A percentile compares a stretch with the other conserved stretches of the same genome.
These are phyloP conservation scores for Mycena latifolia DNA, from an alignment of 768 basidiomycete genomes.

Conservation along the genomic window DNA sequence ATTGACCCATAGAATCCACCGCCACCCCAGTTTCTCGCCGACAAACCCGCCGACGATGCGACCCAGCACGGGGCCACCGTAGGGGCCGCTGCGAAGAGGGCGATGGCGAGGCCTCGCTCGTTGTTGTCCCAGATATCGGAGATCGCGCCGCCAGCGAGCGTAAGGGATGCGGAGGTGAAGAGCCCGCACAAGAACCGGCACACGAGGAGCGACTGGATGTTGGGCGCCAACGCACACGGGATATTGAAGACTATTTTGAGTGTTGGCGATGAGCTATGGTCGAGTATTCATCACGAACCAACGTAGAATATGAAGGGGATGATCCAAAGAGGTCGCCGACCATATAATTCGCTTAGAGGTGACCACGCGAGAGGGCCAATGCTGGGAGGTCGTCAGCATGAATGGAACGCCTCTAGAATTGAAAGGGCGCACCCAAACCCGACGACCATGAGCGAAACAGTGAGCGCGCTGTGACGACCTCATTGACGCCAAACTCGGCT, in stretches of 20 bases:
- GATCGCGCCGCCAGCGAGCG: slow-evolving; percentile 53
- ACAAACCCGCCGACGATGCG: slow-evolving; percentile 64
- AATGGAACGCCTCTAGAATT: slow-evolving; percentile 41
- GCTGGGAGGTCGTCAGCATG: no score
- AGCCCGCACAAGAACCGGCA: slow-evolving; percentile 54
- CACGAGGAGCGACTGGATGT: slow-evolving; percentile 47
- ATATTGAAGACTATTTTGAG: slow-evolving; percentile 37
- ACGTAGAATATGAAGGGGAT: slow-evolving; percentile 55
- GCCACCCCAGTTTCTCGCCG: slow-evolving; percentile 54
- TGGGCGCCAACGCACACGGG: slow-evolving; percentile 52
- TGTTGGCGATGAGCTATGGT: neutral
- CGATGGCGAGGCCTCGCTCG: slow-evolving; percentile 56
- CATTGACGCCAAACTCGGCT: slow-evolving; percentile 45
- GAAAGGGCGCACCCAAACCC: slow-evolving; percentile 49
- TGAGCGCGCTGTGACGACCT: slow-evolving; percentile 49
- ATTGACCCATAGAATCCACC: slow-evolving; percentile 54
- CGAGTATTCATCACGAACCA: slow-evolving; percentile 34
- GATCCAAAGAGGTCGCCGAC: slow-evolving; percentile 51
- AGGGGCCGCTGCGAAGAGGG: slow-evolving; percentile 55
- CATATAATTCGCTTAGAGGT: slow-evolving; percentile 53
- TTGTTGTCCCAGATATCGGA: slow-evolving; percentile 54
- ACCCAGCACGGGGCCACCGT: slow-evolving; percentile 55
- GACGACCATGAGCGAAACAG: slow-evolving; percentile 51
- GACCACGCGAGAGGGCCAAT: slow-evolving; percentile 41
- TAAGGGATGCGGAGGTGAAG: slow-evolving; percentile 53